phyloP scores from a whole-genome alignment of 495 filamentous ascomycete genomes.

The Bathelium albidoporum region DNA sequence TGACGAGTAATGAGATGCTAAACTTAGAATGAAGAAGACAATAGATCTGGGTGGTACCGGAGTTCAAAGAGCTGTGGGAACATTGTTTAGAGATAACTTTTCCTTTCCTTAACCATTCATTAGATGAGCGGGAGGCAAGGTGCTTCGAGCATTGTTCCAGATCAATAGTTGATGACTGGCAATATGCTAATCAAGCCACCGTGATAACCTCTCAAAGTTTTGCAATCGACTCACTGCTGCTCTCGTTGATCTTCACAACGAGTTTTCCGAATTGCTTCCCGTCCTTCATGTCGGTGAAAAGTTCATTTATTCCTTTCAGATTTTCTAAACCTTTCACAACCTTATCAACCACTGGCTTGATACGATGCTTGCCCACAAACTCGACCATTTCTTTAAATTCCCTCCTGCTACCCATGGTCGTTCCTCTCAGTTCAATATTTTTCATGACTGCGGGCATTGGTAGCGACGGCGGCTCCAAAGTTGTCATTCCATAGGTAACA shows the following conservation, averaged over 20 bases:
- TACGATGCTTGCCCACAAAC: slow-evolving; percentile 54
- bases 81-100: too few relatives aligned
- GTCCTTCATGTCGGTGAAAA: slow-evolving; percentile 67
- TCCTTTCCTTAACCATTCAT: too few relatives aligned
- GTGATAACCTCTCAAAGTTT: too few relatives aligned
- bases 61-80: too few relatives aligned
- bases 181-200: too few relatives aligned
- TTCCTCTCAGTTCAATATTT: slow-evolving; percentile 51
- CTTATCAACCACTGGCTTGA: slow-evolving; percentile 53
- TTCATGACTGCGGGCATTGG: slow-evolving; percentile 59
- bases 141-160: too few relatives aligned
- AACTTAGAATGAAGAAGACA: too few relatives aligned
- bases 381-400: slow-evolving; percentile 71
- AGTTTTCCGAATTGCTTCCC: slow-evolving; percentile 31
- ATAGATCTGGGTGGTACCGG: too few relatives aligned
- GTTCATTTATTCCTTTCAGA: slow-evolving; percentile 50
- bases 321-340: slow-evolving; percentile 56
- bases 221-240: too few relatives aligned
- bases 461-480: slow-evolving; percentile 62
- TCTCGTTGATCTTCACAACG: background rate
- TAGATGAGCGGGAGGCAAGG: too few relatives aligned
- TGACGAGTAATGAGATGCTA: too few relatives aligned
- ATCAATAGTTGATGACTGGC: too few relatives aligned
- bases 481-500: slow-evolving; percentile 68
- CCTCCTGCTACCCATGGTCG: slow-evolving; percentile 64